Evolutionary conservation across 768 basidiomycete species (phyloP).

Genomic region (Rhodotorula babjevae): DNA sequence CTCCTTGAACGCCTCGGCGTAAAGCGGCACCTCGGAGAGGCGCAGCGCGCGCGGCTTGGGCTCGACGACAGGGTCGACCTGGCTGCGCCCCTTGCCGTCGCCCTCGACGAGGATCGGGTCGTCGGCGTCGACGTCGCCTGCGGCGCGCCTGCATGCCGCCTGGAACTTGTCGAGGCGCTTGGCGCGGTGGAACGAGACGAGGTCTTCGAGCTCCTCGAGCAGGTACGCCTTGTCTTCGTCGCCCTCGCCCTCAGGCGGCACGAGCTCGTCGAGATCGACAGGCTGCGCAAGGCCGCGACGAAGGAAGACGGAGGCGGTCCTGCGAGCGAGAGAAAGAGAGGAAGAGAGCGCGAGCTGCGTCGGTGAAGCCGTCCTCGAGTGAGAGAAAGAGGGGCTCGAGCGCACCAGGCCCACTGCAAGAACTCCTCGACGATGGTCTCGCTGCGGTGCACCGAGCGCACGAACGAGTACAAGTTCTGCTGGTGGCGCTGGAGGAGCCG

Average conservation of each 20-base stretch:
- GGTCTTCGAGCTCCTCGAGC: conserved; percentile 32
- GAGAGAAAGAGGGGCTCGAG: too few species aligned
- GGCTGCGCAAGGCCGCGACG: conserved; percentile 29
- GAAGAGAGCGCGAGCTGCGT: too few species aligned
- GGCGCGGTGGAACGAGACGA: conserved; percentile 18
- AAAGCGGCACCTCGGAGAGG: conserved; percentile 14
- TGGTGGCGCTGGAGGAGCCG: conserved; percentile 27
- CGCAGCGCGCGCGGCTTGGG: conserved; percentile 1
- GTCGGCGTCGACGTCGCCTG: conserved; percentile 34
- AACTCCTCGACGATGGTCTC: conserved; percentile 36
- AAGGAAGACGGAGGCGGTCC: conserved; percentile 33
- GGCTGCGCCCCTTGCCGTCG: conserved; percentile 10
- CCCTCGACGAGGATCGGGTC: conserved; percentile 33
- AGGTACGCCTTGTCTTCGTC: conserved; percentile 25
- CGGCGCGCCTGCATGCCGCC: neutral
- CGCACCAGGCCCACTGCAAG: conserved; percentile 32
- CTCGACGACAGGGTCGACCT: conserved; percentile 14
- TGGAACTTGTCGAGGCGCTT: conserved; percentile 21
- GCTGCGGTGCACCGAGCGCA: conserved; percentile 20
- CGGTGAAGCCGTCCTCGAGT: too few species aligned
- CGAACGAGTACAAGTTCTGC: conserved; percentile 26
- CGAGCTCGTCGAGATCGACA: conserved; percentile 26
- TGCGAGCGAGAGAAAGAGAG: neutral
- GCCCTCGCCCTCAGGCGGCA: conserved; percentile 10
- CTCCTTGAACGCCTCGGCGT: conserved; percentile 5